Percentiles rank a stretch among this genome's conserved stretches.
Evolutionary conservation across 2,329 filamentous ascomycete species (phyloP).

Genomic region (Setomelanomma holmii): DNA sequence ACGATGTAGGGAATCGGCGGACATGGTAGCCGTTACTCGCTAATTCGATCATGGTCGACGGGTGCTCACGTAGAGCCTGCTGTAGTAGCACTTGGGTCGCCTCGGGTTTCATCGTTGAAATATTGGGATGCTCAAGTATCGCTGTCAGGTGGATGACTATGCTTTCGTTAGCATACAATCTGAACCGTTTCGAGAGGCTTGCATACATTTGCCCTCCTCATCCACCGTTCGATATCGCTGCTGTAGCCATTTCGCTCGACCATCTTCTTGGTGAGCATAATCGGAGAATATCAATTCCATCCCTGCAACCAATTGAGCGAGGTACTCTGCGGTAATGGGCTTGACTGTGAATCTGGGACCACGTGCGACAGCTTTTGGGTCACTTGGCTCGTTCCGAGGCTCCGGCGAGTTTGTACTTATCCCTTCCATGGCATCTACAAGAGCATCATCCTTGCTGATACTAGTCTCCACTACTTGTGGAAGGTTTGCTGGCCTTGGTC

Average conservation of each 20-base stretch:
- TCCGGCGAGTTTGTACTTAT: constrained; percentile 14
- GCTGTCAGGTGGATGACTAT: constrained; percentile 42
- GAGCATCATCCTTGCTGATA: constrained; percentile 26
- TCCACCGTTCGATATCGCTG: constrained; percentile 32
- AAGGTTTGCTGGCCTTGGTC: constrained; percentile 10
- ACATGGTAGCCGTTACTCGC: constrained; percentile 37
- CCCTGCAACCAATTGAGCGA: constrained; percentile 39
- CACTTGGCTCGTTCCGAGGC: constrained; percentile 13
- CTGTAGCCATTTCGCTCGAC: constrained; percentile 33
- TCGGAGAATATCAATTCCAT: constrained; percentile 46
- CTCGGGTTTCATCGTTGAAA: constrained; percentile 41
- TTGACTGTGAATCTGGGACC: constrained; percentile 29
- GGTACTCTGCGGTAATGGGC: constrained; percentile 33
- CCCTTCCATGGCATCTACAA: constrained; percentile 31
- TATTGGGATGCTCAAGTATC: constrained; percentile 37
- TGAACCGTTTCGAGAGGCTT: background rate
- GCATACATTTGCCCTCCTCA: constrained; percentile 34
- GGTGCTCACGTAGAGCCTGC: constrained; percentile 30
- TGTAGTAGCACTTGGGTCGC: constrained; percentile 38
- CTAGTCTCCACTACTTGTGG: constrained; percentile 7
- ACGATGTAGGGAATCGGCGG: constrained; percentile 38
- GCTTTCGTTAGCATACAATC: background rate
- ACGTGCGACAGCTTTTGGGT: constrained; percentile 12
- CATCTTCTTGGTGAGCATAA: constrained; percentile 43
- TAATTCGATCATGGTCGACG: constrained; percentile 29